Conservation (phyloP, 2,329 filamentous ascomycete species). For the Furcasterigmium sp. region DNA sequence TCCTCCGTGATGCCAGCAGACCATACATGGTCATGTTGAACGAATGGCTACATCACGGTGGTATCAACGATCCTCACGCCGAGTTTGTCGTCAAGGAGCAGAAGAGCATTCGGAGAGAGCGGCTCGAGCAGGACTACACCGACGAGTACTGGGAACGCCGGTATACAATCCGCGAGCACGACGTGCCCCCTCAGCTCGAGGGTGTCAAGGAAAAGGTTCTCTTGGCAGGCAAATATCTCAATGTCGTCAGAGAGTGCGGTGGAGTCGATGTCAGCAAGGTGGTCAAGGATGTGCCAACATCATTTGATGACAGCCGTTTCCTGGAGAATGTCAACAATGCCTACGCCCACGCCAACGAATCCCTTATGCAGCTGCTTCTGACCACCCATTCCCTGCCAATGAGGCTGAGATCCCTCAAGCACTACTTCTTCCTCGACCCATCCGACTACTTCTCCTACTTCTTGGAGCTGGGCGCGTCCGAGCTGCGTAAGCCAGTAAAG, state of each 20-base stretch:
- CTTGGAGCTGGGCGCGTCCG: constrained; percentile 82
- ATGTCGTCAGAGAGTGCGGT: constrained; percentile 94
- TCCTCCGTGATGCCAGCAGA: constrained; percentile 81
- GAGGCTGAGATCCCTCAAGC: constrained; percentile 84
- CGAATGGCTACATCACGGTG: constrained; percentile 95
- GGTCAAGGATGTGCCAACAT: constrained; percentile 80
- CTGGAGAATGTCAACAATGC: constrained; percentile 93
- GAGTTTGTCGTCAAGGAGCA: constrained; percentile 96
- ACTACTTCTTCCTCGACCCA: constrained; percentile 98
- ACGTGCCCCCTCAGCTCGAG: constrained; percentile 88
- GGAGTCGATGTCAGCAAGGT: constrained; percentile 91
- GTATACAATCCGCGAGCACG: constrained; percentile 88
- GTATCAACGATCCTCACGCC: constrained; percentile 86
- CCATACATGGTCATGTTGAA: constrained; percentile 99
- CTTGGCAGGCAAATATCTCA: constrained; percentile 93
- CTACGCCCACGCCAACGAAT: constrained; percentile 93
- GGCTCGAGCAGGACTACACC: constrained; percentile 92
- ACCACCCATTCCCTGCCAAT: constrained; percentile 89
- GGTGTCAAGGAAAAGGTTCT: constrained; percentile 91
- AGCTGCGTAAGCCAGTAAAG: constrained; percentile 84
- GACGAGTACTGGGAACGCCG: constrained; percentile 99
- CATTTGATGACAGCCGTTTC: constrained; percentile 88
- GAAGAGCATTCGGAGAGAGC: constrained; percentile 87
- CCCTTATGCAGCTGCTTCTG: constrained; percentile 81
- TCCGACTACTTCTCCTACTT: constrained; percentile 99